Conservation (phyloP, 2,329 filamentous ascomycete species). For the Colletotrichum gloeosporioides region DNA sequence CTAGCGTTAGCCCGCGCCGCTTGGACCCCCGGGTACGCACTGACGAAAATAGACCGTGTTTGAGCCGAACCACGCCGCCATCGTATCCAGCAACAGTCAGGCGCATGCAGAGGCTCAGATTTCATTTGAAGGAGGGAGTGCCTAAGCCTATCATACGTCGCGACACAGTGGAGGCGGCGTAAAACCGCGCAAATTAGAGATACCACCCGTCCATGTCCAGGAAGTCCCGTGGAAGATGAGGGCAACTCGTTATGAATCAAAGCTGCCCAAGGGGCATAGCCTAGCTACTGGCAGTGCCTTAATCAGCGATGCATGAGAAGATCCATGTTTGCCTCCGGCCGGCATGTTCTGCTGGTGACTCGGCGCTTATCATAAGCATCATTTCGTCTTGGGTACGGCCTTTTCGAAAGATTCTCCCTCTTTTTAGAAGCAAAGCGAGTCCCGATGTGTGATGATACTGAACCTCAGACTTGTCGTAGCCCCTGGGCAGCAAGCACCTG, state of each 20-base stretch:
- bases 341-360: not conserved
- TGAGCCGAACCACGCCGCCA: not conserved
- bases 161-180: not conserved
- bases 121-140: not conserved
- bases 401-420: not conserved
- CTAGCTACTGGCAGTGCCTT: not conserved
- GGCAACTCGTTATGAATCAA: not conserved
- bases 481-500: not conserved
- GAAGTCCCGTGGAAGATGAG: not conserved
- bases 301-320: not conserved
- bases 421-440: not conserved
- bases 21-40: too few relatives aligned
- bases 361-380: rapidly evolving
- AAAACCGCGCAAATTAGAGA: not conserved
- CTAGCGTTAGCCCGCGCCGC: too few relatives aligned
- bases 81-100: not conserved
- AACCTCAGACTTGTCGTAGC: not conserved
- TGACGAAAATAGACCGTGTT: not conserved
- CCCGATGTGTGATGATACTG: not conserved
- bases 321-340: not conserved
- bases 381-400: not conserved
- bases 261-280: not conserved
- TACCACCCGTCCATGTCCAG: not conserved
- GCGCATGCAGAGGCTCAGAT: not conserved
- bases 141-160: not conserved